Evolutionary conservation across 805 yeast species (phyloP).

Genomic region (Yarrowia sp.): DNA sequence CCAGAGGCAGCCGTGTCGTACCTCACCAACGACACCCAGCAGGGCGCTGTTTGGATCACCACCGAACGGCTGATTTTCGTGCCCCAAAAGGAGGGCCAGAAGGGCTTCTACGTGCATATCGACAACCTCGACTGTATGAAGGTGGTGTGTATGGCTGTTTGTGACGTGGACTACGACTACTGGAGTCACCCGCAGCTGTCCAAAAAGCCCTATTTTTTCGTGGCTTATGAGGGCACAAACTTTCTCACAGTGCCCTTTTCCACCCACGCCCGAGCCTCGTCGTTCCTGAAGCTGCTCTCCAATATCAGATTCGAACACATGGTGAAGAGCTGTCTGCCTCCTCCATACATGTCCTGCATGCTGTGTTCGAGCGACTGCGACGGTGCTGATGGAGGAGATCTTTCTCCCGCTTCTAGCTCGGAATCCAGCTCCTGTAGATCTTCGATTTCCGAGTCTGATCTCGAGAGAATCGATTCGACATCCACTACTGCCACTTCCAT

Average conservation of each 20-base stretch:
- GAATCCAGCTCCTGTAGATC: constrained; percentile 25
- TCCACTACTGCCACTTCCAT: constrained; percentile 21
- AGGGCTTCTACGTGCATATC: constrained; percentile 43
- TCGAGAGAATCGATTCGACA: constrained; percentile 21
- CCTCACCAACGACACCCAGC: constrained; percentile 40
- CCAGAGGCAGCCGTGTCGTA: constrained; percentile 40
- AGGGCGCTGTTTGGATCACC: constrained; percentile 44
- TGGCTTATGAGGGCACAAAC: constrained; percentile 42
- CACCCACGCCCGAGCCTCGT: constrained; percentile 43
- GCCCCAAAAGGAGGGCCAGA: constrained; percentile 40
- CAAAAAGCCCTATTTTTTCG: constrained; percentile 40
- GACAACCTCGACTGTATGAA: constrained; percentile 42
- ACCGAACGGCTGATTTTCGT: constrained; percentile 46
- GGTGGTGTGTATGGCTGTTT: constrained; percentile 41
- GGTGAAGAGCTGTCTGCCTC: constrained; percentile 48
- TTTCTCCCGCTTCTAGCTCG: neutral
- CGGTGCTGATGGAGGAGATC: neutral
- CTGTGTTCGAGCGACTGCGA: constrained; percentile 5
- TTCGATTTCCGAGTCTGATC: constrained; percentile 18
- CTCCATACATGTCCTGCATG: constrained; percentile 43
- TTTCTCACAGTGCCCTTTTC: constrained; percentile 47
- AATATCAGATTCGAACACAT: constrained; percentile 49
- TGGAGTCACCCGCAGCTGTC: constrained; percentile 35
- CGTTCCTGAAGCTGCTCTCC: constrained; percentile 46
- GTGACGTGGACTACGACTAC: constrained; percentile 34